These are phyloP conservation scores for Cicer yamashitae DNA, from an alignment of 306 rosid species.

Conservation along the genomic window DNA sequence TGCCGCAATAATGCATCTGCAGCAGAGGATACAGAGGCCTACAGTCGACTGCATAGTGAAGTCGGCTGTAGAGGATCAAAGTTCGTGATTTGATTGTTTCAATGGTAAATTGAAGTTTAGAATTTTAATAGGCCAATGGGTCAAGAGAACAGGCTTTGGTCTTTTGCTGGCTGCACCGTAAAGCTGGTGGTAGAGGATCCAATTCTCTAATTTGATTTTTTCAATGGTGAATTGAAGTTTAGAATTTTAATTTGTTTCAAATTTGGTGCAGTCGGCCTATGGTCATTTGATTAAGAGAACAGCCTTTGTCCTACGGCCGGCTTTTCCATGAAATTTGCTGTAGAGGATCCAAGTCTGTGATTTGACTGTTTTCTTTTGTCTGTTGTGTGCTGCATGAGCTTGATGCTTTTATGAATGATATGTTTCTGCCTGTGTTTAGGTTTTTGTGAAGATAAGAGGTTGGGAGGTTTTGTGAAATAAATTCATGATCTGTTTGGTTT, in stretches of 20 bases:
- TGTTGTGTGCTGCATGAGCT: conserved; percentile 9
- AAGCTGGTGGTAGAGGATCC: background rate
- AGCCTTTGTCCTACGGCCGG: too few species aligned
- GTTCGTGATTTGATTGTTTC: background rate
- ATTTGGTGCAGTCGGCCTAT: too few species aligned
- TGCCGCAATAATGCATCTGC: too few species aligned
- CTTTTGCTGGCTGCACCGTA: background rate
- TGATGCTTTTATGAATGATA: conserved; percentile 26
- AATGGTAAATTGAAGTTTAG: conserved; percentile 12
- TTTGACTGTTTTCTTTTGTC: background rate
- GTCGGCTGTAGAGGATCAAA: background rate
- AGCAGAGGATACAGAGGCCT: background rate
- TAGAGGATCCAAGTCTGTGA: background rate
- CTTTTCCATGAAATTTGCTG: too few species aligned
- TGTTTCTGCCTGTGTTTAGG: background rate
- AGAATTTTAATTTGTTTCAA: background rate
- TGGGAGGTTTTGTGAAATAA: background rate
- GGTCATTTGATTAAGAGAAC: too few species aligned
- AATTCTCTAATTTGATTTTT: background rate
- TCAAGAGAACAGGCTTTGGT: background rate
- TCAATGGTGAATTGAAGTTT: conserved; percentile 11
- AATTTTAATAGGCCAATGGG: background rate
- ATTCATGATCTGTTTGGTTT: background rate
- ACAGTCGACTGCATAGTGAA: background rate
- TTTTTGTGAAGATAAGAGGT: conserved; percentile 4